These are phyloP conservation scores for Pyrenula massariospora DNA, from an alignment of 495 filamentous ascomycete species.

Conservation along the genomic window DNA sequence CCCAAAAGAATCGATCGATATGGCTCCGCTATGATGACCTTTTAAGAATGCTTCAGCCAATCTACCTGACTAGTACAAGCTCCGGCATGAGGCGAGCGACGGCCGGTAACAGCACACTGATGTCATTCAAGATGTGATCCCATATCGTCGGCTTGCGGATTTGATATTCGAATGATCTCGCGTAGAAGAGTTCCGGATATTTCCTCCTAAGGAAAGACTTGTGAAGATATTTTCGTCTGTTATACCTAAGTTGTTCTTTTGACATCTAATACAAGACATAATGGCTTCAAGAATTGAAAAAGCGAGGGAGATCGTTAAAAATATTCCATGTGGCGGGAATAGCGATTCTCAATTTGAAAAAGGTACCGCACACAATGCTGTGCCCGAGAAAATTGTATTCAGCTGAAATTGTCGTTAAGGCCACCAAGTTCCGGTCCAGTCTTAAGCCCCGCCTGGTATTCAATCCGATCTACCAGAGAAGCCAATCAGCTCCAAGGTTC, in stretches of 20 bases:
- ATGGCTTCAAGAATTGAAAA: background rate
- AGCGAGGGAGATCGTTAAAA: background rate
- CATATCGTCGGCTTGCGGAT: background rate
- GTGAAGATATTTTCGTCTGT: no score
- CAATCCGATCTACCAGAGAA: conserved; percentile 51
- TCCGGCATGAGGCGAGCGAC: no score
- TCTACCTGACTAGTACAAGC: no score
- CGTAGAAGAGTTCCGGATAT: no score
- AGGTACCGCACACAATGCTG: background rate
- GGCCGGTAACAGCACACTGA: no score
- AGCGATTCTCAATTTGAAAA: background rate
- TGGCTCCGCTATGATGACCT: no score
- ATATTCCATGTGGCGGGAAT: background rate
- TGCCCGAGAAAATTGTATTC: no score
- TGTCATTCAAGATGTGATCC: background rate
- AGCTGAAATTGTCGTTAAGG: conserved; percentile 27
- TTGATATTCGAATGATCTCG: background rate
- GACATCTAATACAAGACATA: no score
- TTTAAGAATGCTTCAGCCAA: no score
- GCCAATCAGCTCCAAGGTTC: conserved; percentile 54
- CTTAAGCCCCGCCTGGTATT: conserved; percentile 55
- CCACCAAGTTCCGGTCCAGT: conserved; percentile 54
- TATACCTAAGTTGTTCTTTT: no score
- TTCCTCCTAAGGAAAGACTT: no score
- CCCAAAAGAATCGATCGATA: no score